These are phyloP conservation scores for Raffaelea albimanens DNA, from an alignment of 2,329 filamentous ascomycete genomes.

Conservation along the genomic window DNA sequence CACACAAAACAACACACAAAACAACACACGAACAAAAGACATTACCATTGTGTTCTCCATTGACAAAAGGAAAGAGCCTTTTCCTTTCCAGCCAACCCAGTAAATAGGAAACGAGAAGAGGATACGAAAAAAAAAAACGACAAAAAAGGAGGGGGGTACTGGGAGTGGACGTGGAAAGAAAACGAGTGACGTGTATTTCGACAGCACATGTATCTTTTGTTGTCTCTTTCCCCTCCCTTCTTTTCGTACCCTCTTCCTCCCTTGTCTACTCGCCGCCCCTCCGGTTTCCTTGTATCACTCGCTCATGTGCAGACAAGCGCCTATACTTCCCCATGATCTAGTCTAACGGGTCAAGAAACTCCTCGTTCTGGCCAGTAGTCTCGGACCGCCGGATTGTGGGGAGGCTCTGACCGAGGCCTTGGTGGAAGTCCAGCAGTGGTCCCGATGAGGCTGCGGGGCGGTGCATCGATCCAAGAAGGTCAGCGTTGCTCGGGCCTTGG, in stretches of 20 bases:
- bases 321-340: neutral
- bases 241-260: no score
- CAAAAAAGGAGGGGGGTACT: no score
- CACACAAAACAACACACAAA: no score
- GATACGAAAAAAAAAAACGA: neutral
- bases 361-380: constrained; percentile 12
- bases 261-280: no score
- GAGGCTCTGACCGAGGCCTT: constrained; percentile 42
- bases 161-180: no score
- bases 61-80: no score
- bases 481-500: constrained; percentile 25
- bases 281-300: no score
- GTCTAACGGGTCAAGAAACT: neutral
- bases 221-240: no score
- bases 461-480: no score
- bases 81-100: no score
- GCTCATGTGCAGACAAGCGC: neutral
- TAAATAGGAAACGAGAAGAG: neutral
- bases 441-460: constrained; percentile 27
- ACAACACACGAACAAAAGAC: neutral
- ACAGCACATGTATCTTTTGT: no score
- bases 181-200: no score
- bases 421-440: constrained; percentile 46
- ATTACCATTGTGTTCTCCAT: neutral
- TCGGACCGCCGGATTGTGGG: constrained; percentile 27